Conservation (phyloP, 2,329 filamentous ascomycete species). For the Phialemoniopsis sp. region DNA sequence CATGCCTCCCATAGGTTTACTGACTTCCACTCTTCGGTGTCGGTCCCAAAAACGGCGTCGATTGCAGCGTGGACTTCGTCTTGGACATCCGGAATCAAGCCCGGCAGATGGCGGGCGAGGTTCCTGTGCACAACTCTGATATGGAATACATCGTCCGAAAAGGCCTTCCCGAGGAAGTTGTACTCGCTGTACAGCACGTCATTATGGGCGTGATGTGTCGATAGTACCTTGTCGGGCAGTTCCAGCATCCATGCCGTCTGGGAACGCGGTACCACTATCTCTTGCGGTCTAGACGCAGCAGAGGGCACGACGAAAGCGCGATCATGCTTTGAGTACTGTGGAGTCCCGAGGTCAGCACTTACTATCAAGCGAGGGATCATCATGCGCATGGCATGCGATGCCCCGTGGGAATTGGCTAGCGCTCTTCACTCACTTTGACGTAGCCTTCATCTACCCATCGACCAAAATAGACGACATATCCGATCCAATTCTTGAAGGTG, state of each 20-base stretch:
- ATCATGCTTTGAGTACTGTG: constrained; percentile 33
- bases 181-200: constrained; percentile 34
- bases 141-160: constrained; percentile 31
- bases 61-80: constrained; percentile 31
- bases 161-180: constrained; percentile 33
- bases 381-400: neutral
- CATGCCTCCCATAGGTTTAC: constrained; percentile 41
- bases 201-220: constrained; percentile 37
- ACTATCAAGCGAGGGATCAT: neutral
- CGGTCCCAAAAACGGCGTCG: constrained; percentile 26
- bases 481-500: constrained; percentile 31
- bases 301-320: constrained; percentile 36
- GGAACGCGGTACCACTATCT: constrained; percentile 37
- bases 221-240: constrained; percentile 38
- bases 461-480: constrained; percentile 30
- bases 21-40: constrained; percentile 27
- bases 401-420: neutral
- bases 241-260: constrained; percentile 42
- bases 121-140: constrained; percentile 37
- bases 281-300: constrained; percentile 31
- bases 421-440: constrained; percentile 31
- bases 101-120: constrained; percentile 32
- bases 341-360: too few species aligned
- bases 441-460: constrained; percentile 38
- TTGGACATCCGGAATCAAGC: constrained; percentile 33